Evolutionary conservation across 768 basidiomycete species (phyloP).

Genomic region (Suillus tomentosus): DNA sequence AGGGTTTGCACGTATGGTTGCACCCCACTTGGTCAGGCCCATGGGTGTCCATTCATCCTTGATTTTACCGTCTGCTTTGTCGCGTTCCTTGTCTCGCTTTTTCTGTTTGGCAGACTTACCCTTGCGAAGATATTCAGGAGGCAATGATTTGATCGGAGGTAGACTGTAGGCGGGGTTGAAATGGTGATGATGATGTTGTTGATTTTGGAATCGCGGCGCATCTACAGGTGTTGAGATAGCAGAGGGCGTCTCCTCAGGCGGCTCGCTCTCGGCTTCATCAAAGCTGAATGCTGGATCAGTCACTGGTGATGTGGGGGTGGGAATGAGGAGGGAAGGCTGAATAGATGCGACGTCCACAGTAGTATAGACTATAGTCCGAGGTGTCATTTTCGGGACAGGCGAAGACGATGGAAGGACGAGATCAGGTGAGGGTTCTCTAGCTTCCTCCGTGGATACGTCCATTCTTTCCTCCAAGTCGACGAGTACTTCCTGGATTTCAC

Average conservation of each 20-base stretch:
- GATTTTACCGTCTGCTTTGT: slow-evolving; percentile 40
- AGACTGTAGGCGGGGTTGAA: slow-evolving; percentile 53
- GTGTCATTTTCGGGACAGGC: slow-evolving; percentile 13
- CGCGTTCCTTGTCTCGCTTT: slow-evolving; percentile 53
- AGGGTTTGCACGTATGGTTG: slow-evolving; percentile 75
- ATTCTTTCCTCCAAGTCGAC: slow-evolving; percentile 18
- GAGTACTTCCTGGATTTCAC: slow-evolving; percentile 10
- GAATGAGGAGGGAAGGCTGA: slow-evolving; percentile 35
- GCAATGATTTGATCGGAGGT: slow-evolving; percentile 56
- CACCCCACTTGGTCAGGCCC: slow-evolving; percentile 73
- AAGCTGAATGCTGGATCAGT: slow-evolving; percentile 36
- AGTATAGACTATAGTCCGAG: slow-evolving; percentile 24
- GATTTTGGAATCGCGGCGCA: slow-evolving; percentile 27
- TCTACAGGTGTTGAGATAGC: slow-evolving; percentile 16
- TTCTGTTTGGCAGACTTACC: slow-evolving; percentile 49
- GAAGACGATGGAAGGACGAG: slow-evolving; percentile 28
- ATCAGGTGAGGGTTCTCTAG: slow-evolving; percentile 26
- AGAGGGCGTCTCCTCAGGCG: slow-evolving; percentile 21
- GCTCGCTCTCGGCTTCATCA: slow-evolving; percentile 31
- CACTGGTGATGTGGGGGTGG: slow-evolving; percentile 39
- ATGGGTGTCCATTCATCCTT: slow-evolving; percentile 66
- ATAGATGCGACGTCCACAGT: slow-evolving; percentile 31
- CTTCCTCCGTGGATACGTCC: slow-evolving; percentile 22
- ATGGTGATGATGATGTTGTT: slow-evolving; percentile 23
- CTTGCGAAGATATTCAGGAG: slow-evolving; percentile 55